Conservation (phyloP, 2,329 filamentous ascomycete species). For the Lizonia empirigonia region DNA sequence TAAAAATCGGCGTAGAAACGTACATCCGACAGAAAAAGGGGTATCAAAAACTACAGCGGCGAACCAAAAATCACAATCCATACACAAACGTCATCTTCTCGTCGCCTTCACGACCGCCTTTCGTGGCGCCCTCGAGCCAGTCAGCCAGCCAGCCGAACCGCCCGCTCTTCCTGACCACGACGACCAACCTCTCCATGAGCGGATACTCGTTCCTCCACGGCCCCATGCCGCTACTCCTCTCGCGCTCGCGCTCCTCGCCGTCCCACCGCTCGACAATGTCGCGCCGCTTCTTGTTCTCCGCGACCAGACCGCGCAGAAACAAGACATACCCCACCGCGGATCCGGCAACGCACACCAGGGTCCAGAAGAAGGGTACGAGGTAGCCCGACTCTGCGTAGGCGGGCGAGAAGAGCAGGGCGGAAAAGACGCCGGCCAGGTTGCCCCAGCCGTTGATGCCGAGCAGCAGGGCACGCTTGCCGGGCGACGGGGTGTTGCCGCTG, state of each 20-base stretch:
- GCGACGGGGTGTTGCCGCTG: constrained; percentile 59
- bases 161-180: constrained; percentile 10
- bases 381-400: constrained; percentile 49
- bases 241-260: constrained; percentile 48
- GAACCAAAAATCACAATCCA: constrained; percentile 39
- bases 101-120: constrained; percentile 49
- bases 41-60: too few relatives aligned
- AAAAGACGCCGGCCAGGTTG: constrained; percentile 55
- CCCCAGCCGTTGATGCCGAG: constrained; percentile 63
- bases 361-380: constrained; percentile 51
- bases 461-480: constrained; percentile 59
- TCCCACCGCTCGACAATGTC: constrained; percentile 43
- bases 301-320: constrained; percentile 46
- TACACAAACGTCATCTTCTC: constrained; percentile 56
- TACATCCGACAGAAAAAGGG: not conserved
- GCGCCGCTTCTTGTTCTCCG: constrained; percentile 48
- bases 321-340: constrained; percentile 50
- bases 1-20: too few relatives aligned
- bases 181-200: constrained; percentile 11
- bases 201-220: too few relatives aligned
- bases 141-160: constrained; percentile 27
- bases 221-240: constrained; percentile 37
- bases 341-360: constrained; percentile 47
- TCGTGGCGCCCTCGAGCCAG: constrained; percentile 44
- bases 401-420: constrained; percentile 52